Evolutionary conservation across 495 filamentous ascomycete species (phyloP).

Genomic region (Mycothermus thermophilus): DNA sequence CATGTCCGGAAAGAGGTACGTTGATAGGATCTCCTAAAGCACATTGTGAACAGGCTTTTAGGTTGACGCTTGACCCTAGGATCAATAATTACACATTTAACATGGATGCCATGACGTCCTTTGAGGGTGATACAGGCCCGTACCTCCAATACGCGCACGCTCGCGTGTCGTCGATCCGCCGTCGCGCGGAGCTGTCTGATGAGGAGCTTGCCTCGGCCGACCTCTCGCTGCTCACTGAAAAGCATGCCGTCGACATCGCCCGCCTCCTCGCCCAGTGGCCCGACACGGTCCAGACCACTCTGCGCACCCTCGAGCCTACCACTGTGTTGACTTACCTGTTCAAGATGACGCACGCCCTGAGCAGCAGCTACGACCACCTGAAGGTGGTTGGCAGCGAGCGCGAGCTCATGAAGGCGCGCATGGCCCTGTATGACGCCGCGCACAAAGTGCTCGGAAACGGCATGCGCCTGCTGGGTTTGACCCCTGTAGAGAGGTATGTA

Average conservation of each 20-base stretch:
- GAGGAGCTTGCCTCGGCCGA: slow-evolving; percentile 45
- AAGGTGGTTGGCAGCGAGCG: slow-evolving; percentile 61
- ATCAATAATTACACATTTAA: slow-evolving; percentile 53
- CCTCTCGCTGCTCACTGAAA: slow-evolving; percentile 42
- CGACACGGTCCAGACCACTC: slow-evolving; percentile 47
- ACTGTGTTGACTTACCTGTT: slow-evolving; percentile 72
- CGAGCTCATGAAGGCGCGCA: slow-evolving; percentile 58
- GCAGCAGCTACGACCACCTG: slow-evolving; percentile 70
- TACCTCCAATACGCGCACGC: slow-evolving; percentile 59
- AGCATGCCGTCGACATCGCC: slow-evolving; percentile 46
- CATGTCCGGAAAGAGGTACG: slow-evolving; percentile 49
- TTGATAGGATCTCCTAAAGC: neutral
- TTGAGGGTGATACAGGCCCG: slow-evolving; percentile 57
- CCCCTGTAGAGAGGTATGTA: slow-evolving; percentile 52
- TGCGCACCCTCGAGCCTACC: slow-evolving; percentile 51
- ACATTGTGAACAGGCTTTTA: neutral
- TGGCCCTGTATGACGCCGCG: slow-evolving; percentile 71
- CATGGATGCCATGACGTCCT: slow-evolving; percentile 52
- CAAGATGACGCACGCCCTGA: slow-evolving; percentile 74
- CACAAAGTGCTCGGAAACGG: slow-evolving; percentile 69
- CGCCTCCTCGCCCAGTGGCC: slow-evolving; percentile 50
- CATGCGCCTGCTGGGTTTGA: slow-evolving; percentile 70
- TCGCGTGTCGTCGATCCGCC: slow-evolving; percentile 47
- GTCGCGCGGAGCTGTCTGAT: slow-evolving; percentile 35
- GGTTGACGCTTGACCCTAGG: slow-evolving; percentile 15